A percentile compares a stretch with the other conserved stretches of the same genome.
Conservation (phyloP, 1,284 basidiomycete genomes). For the Mycosarcoma maydis region DNA sequence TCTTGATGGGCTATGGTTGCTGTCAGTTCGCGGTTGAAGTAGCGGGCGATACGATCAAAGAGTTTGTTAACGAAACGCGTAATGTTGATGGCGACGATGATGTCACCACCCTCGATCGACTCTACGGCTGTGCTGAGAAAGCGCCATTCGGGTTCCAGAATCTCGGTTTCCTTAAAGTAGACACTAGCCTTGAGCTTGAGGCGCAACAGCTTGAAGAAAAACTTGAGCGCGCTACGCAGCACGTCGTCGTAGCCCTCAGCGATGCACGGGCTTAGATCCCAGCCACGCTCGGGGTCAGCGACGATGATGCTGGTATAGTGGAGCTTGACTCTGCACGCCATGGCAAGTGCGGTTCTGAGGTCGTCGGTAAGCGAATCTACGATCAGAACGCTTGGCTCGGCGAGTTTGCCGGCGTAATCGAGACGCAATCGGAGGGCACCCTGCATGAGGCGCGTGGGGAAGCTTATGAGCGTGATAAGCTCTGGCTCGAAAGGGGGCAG, state of each 20-base stretch:
- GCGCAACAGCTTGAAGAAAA: constrained; percentile 93
- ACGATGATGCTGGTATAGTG: constrained; percentile 88
- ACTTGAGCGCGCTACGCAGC: constrained; percentile 84
- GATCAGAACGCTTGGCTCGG: constrained; percentile 81
- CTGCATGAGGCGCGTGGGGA: constrained; percentile 92
- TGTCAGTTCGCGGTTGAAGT: constrained; percentile 91
- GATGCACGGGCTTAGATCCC: constrained; percentile 88
- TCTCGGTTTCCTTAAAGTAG: constrained; percentile 97
- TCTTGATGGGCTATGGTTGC: constrained; percentile 71
- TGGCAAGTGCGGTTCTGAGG: constrained; percentile 86
- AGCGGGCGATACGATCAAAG: constrained; percentile 81
- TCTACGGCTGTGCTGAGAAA: constrained; percentile 93
- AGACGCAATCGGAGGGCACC: constrained; percentile 88
- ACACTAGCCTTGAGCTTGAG: constrained; percentile 96
- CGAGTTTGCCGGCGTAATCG: constrained; percentile 86
- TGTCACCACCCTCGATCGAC: constrained; percentile 86
- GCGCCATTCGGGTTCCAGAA: constrained; percentile 94
- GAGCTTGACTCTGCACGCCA: constrained; percentile 92
- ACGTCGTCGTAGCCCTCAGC: constrained; percentile 88
- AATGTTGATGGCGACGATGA: constrained; percentile 77
- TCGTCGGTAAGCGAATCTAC: constrained; percentile 97
- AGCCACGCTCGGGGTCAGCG: constrained; percentile 84
- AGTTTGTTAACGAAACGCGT: constrained; percentile 65
- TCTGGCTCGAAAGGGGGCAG: constrained; percentile 92
- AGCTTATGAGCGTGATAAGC: constrained; percentile 90